phyloP scores from a whole-genome alignment of 805 yeast species.

The Saccharomycopsis sp. region DNA sequence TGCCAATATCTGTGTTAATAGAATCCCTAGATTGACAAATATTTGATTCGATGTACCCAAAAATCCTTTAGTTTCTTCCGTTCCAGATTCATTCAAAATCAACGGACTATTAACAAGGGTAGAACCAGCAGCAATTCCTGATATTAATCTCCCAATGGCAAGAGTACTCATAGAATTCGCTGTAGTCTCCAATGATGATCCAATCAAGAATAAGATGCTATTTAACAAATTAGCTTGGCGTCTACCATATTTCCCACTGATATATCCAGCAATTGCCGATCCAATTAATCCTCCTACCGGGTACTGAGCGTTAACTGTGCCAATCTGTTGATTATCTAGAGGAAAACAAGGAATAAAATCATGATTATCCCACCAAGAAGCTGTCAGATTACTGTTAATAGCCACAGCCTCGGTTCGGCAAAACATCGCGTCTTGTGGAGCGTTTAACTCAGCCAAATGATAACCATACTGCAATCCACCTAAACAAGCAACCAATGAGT shows the following conservation, averaged over 20 bases:
- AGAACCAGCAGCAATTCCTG: conserved; percentile 84
- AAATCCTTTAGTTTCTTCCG: conserved; percentile 57
- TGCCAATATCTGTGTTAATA: conserved; percentile 71
- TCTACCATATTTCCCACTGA: conserved; percentile 1
- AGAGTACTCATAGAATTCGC: background rate
- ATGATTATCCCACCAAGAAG: conserved; percentile 13
- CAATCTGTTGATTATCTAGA: background rate
- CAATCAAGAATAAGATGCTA: background rate
- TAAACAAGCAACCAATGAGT: conserved; percentile 56
- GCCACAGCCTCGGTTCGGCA: conserved; percentile 34
- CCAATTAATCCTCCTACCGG: conserved; percentile 9
- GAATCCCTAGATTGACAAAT: conserved; percentile 75
- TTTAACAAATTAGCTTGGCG: background rate
- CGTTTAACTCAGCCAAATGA: conserved; percentile 91
- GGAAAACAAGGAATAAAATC: conserved; percentile 1
- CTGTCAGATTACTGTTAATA: conserved; percentile 26
- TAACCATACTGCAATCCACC: conserved; percentile 89
- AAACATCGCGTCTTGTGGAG: conserved; percentile 68
- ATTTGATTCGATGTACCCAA: conserved; percentile 92
- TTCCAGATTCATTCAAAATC: conserved; percentile 72
- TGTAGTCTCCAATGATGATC: conserved; percentile 4
- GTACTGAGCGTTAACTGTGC: conserved; percentile 2
- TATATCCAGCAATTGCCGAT: conserved; percentile 4
- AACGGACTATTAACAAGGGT: conserved; percentile 83
- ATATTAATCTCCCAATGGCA: conserved; percentile 59